Conservation (phyloP, 768 basidiomycete genomes). For the Tricholoma saponaceum region DNA sequence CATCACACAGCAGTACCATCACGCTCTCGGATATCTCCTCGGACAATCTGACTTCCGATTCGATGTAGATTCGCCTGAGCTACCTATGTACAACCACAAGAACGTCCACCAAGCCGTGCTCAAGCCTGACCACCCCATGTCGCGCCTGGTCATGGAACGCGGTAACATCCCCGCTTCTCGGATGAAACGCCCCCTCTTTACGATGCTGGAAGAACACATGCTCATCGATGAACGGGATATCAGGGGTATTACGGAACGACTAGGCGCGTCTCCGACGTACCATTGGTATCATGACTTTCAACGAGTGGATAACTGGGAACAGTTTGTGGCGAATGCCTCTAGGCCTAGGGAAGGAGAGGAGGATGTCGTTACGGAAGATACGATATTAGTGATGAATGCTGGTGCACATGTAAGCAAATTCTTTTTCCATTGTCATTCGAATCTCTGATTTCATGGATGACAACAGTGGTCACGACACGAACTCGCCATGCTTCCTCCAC, state of each 20-base stretch:
- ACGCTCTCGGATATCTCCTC: constrained; percentile 20
- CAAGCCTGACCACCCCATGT: constrained; percentile 18
- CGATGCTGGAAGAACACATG: constrained; percentile 27
- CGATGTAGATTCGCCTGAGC: constrained; percentile 16
- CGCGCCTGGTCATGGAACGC: constrained; percentile 16
- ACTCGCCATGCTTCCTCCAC: constrained; percentile 23
- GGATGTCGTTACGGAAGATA: constrained; percentile 21
- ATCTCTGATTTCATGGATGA: background rate
- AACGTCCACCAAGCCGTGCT: constrained; percentile 23
- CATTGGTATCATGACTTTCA: constrained; percentile 24
- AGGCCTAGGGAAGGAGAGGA: constrained; percentile 18
- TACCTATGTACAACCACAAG: constrained; percentile 19
- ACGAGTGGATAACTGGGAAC: constrained; percentile 23
- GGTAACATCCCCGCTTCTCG: constrained; percentile 25
- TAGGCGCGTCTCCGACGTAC: constrained; percentile 20
- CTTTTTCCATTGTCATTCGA: background rate
- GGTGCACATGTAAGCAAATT: constrained; percentile 21
- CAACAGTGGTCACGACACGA: constrained; percentile 25
- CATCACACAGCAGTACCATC: constrained; percentile 20
- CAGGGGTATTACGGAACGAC: constrained; percentile 19
- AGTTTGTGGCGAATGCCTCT: constrained; percentile 19
- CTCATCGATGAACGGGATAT: constrained; percentile 23
- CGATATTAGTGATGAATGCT: constrained; percentile 25
- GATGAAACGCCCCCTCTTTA: constrained; percentile 22
- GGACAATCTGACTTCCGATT: constrained; percentile 20